A percentile compares a stretch with the other conserved stretches of the same genome.
phyloP scores from a whole-genome alignment of 2,329 filamentous ascomycete genomes.

The Whalleya microplaca region DNA sequence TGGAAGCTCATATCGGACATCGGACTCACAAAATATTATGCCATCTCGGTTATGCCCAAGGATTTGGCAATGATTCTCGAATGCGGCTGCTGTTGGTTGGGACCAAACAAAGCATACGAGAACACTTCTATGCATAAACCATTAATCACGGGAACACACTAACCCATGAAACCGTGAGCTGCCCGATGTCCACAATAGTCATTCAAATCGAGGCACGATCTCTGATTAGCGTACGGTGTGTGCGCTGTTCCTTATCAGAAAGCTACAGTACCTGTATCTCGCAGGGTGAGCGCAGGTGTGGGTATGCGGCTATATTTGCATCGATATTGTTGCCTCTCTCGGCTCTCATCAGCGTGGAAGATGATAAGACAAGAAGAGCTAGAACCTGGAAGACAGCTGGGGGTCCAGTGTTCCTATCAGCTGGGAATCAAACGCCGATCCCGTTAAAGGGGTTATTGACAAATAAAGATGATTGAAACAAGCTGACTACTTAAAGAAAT shows the following conservation, averaged over 20 bases:
- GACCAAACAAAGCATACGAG: neutral
- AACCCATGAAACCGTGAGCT: constrained; percentile 6
- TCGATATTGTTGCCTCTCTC: neutral
- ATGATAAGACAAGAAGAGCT: neutral
- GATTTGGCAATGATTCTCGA: neutral
- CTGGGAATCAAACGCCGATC: constrained; percentile 14
- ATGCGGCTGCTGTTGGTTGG: neutral
- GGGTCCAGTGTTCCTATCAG: constrained; percentile 3
- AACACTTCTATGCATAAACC: constrained; percentile 11
- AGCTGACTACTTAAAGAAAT: neutral
- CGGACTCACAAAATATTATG: too few relatives aligned
- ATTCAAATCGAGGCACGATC: neutral
- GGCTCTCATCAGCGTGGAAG: neutral
- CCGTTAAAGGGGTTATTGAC: neutral
- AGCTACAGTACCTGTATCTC: neutral
- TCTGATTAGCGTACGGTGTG: neutral
- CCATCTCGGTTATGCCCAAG: neutral
- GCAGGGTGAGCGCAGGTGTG: neutral
- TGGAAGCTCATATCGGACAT: neutral
- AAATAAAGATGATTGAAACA: constrained; percentile 10
- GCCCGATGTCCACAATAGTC: neutral
- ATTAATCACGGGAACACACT: constrained; percentile 25
- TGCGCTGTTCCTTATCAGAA: neutral
- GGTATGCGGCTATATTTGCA: neutral
- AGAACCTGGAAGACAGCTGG: constrained; percentile 1